A percentile compares a stretch with the other conserved stretches of the same genome.
These are phyloP conservation scores for Kazachstania taianensis DNA, from an alignment of 805 yeast genomes.

Conservation along the genomic window DNA sequence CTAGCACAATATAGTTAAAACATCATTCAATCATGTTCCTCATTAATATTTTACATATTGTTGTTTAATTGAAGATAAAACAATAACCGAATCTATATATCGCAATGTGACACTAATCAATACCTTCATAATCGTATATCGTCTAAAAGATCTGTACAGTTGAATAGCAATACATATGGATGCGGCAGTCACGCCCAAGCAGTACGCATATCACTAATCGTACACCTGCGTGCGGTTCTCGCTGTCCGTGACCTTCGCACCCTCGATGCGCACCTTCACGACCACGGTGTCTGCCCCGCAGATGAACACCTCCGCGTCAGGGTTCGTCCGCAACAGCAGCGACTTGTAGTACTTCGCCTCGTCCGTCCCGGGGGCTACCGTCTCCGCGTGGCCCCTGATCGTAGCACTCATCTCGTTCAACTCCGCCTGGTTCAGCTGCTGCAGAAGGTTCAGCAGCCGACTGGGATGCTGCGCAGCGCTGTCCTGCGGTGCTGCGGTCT, in stretches of 20 bases:
- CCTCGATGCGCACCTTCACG: conserved; percentile 51
- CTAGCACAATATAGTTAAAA: too few relatives aligned
- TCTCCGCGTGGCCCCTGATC: conserved; percentile 57
- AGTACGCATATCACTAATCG: conserved; percentile 10
- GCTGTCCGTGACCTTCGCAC: conserved; percentile 72
- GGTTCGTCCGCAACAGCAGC: conserved; percentile 50
- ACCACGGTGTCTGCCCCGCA: conserved; percentile 54
- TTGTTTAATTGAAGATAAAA: too few relatives aligned
- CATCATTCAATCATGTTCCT: too few relatives aligned
- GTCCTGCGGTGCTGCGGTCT: conserved; percentile 7
- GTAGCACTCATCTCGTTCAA: conserved; percentile 75
- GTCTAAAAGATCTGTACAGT: too few relatives aligned
- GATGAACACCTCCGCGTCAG: conserved; percentile 62
- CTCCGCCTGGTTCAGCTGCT: conserved; percentile 70
- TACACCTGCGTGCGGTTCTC: conserved; percentile 43
- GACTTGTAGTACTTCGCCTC: conserved; percentile 53
- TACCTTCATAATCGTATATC: too few relatives aligned
- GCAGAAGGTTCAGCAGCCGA: conserved; percentile 49
- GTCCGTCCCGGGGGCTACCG: conserved; percentile 37
- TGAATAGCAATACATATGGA: not conserved
- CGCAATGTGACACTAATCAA: too few relatives aligned
- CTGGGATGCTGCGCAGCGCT: conserved; percentile 24
- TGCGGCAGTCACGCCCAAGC: not conserved
- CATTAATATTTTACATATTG: too few relatives aligned
- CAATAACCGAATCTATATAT: too few relatives aligned